Base-by-base conservation (phyloP, 1,284 basidiomycete species). In the Ceratobasidium sp. region DNA sequence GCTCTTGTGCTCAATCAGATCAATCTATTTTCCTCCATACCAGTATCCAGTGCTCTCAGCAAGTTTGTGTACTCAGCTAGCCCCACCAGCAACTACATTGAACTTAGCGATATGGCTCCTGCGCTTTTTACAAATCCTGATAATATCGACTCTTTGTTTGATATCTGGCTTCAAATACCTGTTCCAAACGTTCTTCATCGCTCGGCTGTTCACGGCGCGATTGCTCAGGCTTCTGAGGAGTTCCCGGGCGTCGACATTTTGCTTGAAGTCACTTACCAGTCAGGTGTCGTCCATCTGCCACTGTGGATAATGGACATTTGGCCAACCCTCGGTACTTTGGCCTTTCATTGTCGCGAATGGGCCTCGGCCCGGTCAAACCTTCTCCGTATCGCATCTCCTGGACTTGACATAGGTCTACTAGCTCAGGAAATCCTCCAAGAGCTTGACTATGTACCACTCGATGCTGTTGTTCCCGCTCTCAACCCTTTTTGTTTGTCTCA, bases 91-190 rank as follows among this genome's bases (percentile, higher is more conserved):
- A 8, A 34, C 16, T 60, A 60, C 45, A 60, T 60, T 26, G 3
- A 60, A 8, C 58, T 45, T 16, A 60, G 58, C 36, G 23, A 60
- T 16, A 28, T 12, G 16, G 21, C 39, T 23, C n/a, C 39, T 6
- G 3, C 41, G 8, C 2, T 60, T 2, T 60, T 60, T 26, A 60
- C 58, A 5, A 45, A 36, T 5, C 39, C 39, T 28, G 58, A 45
- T 23, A 26, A 45, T 30, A 60, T 60, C 39, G 39, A 60, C 8
- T 3, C 34, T 14, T 60, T 41, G 14, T 60, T 60, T 28, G 58
- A 45, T 30, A 41, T 60, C 14, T 60, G 58, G 58, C 58, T 60
- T 45, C 58, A 60, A 45, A 8, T 60, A 12, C 58, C 58, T 26
- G 36, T 60, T 23, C 58, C 58, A 43, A 28, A 60, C 41, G 36